Base-by-base conservation (phyloP, 2,329 filamentous ascomycete species). In the Didymella arachidicola region DNA sequence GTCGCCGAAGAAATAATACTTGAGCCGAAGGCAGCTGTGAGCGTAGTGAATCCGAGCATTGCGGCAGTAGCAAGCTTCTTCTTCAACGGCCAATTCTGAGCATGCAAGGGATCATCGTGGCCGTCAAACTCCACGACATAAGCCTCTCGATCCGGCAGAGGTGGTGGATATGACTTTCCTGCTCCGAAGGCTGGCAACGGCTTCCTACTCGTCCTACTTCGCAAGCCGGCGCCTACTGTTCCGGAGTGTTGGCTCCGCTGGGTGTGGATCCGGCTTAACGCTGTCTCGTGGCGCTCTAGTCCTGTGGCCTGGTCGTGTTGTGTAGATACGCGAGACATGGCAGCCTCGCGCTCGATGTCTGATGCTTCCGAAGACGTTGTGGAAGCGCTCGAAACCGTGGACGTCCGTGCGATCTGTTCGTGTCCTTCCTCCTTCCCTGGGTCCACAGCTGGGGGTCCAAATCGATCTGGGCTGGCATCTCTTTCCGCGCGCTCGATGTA, bases 31-130 rank as follows among this genome's bases (percentile, higher is more conserved):
- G 90, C 85, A 0, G 89, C 81, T 1, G 70, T 70, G 68, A 93
- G 80, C 18, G 90, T 92, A 14, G 89, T 91, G 69, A 87, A 93
- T 16, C 87, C 90, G 41, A 93, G 80, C 68, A 92, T 88, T 39
- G 83, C 82, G 19, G 87, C 86, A 0, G 88, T 91, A 4, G 85
- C 67, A 38, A 92, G 48, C 87, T 96, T 97, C 81, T 91, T 93
- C 72, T 80, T 85, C 53, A 90, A 71, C 0, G 90, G 84, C 93
- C 93, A 97, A 74, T 97, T 97, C 79, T 94, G 90, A 1, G 92
- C 89, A 76, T 96, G 92, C 60, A 93, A 72, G 2, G 92, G 92
- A 70, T 97, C 93, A 63, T 93, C 84, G 1, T 87, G 89, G 0
- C 92, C 93, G 66, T 93, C 89, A 71, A 96, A 97, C 39, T 84